Base-by-base conservation (phyloP, 495 filamentous ascomycete species). In the Aspergillus sclerotioniger region DNA sequence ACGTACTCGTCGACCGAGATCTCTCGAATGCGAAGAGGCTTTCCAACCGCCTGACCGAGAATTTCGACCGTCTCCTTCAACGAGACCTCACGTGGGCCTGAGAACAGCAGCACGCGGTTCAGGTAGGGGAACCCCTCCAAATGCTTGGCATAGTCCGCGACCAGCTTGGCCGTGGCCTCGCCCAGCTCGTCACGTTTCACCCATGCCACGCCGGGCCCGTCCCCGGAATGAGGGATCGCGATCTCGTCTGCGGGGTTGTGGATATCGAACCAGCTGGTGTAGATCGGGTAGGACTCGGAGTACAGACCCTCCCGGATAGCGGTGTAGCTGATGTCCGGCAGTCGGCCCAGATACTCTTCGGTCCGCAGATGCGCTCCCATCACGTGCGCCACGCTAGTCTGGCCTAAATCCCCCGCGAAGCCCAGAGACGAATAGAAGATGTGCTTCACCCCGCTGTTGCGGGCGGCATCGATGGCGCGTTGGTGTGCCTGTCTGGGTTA, bases 311-410 rank as follows among this genome's bases (percentile, higher is more conserved):
- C 82, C 3, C 87, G 76, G 28, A 89, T 64, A 9, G 73, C 51
- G 0, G 85, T 89, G 41, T 74, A 80, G 16, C 71, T 72, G 1
- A 81, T 62, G 1, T 57, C 44, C 13, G 33, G 32, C 15, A 80
- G 61, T 2, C 68, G 50, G 15, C 71, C 58, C 10, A 90, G 76
- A 61, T 84, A 85, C 6, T 65, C 62, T 61, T 91, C 86, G 0
- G 86, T 87, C 46, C 72, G 71, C 15, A 87, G 75, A 62, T 91
- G 87, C 10, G 87, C 86, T 31, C 79, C 80, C 87, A 90, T 91
- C 2, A 91, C 87, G 33, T 78, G 67, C 7, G 80, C 81, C 15
- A 77, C 69, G 32, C 71, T 76, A 13, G 70, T 69, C 6, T 82
- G 76, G 3, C 53, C 68, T 9, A 73, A 61, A n/a, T 68, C 57